Base-by-base conservation (phyloP, 768 basidiomycete species). In the Podaxis sp. region DNA sequence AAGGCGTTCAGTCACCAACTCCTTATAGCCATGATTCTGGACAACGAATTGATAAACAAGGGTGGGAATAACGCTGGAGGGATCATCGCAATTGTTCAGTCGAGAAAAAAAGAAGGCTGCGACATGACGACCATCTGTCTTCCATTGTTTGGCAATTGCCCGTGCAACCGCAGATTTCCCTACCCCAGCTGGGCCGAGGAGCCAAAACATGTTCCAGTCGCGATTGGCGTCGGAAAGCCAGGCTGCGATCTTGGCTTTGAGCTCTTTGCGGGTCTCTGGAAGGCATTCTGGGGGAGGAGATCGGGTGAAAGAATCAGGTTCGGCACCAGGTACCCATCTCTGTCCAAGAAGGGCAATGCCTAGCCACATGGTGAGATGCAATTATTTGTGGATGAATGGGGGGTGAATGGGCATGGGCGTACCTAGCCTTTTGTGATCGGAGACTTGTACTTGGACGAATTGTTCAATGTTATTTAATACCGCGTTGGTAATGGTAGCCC, bases 161-260 rank as follows among this genome's bases (percentile, higher is more conserved):
- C 56, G 59, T 3, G 49, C 46, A 8, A 64, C 55, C 4, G 64
- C 59, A 1, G 64, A 50, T 36, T 64, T 64, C 24, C 64, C 64
- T 2, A 51, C 50, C 22, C 64, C 64, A 5, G 59, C 55, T 8
- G 55, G 43, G 4, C 64, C 64, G 3, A 43, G 15, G 5, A 64
- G 53, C 58, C 53, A 64, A 1, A 59, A 46, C 13, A 64, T 24
- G 5, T 40, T 55, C 25, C 4, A 17, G 8, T 52, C 11, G 15
- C 59, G 59, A 4, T 38, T 29, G 3, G 8, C 1, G 13, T 59
- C 25, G 2, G 11, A 4, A 22, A 59, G 12, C 59, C 59, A 59
- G 12, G 22, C 8, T 25, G 24, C 2, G 9, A 59, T 40, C 13
- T 4, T 36, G 17, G 12, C 15, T 2, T 7, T 15, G 36, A 52